Evolutionary conservation across 768 basidiomycete genomes (phyloP), one percentile per base, ranked within the genome.

Genomic region (Scleroderma bovista): DNA sequence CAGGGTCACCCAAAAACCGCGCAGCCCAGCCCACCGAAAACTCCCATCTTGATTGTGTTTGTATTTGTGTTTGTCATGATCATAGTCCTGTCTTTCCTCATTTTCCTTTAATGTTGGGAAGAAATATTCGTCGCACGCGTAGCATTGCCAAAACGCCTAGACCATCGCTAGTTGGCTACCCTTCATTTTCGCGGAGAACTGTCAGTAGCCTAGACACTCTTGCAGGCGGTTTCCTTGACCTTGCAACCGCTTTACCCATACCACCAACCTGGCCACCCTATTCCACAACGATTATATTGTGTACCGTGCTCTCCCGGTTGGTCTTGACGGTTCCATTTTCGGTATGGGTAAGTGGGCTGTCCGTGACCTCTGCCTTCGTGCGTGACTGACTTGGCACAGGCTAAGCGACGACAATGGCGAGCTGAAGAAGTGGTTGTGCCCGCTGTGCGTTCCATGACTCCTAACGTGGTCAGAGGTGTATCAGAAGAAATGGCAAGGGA

Each of bases 181-280:
- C 47, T 24, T 12, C 37, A 24, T 29, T 52, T 46, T 51, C 43
- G 41, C 53, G 53, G 42, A 65, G 64, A 48, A 56, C 52, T 9
- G 48, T 69, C 44, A 52, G 47, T 47, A 57, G 52, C 48, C 38
- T 68, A 41, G 63, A 64, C 44, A 41, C 62, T 38, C 63, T 83
- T 48, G 74, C 76, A 32, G 74, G 88, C 59, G 82, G 79, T 10
- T 89, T 90, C 60, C 72, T 90, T 13, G 88, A 91, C 72, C 69
- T 90, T 44, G 84, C 88, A 20, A 61, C 80, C 33, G 86, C 85
- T 3, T 69, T 90, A n/a, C 88, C 88, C 2, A 71, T 80, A 55
- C 86, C 89, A 20, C 72, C 81, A 1, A 76, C 75, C 10, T 72
- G 81, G 54, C 88, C 89, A 0, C 67, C 81, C 0, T 91, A 91